A percentile compares a stretch with the other conserved stretches of the same genome.
These are phyloP conservation scores for Penicillium cinerascens DNA, from an alignment of 495 filamentous ascomycete species.

Conservation along the genomic window DNA sequence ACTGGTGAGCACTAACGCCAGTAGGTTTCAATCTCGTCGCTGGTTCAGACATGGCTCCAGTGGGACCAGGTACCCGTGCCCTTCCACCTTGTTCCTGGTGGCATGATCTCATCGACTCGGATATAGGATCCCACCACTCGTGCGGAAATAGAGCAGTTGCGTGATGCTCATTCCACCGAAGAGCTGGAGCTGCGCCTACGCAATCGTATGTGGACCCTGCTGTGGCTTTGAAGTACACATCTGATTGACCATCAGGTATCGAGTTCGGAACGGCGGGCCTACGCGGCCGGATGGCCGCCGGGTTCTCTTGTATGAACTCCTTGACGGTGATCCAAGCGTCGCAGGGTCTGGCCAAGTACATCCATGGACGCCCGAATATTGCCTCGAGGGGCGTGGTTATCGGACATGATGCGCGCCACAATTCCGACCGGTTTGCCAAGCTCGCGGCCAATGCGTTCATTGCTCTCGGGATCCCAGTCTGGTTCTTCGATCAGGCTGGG, in stretches of 20 bases:
- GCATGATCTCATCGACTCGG: constrained; percentile 16
- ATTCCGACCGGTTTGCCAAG: constrained; percentile 61
- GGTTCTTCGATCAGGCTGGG: constrained; percentile 53
- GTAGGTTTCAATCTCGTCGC: constrained; percentile 33
- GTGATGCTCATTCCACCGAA: constrained; percentile 40
- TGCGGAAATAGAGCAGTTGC: constrained; percentile 56
- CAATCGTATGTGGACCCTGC: constrained; percentile 38
- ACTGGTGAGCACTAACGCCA: constrained; percentile 5
- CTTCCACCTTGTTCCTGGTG: constrained; percentile 5
- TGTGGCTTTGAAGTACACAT: background rate
- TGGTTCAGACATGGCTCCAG: constrained; percentile 57
- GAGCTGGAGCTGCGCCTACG: constrained; percentile 57
- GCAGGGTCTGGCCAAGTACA: constrained; percentile 64
- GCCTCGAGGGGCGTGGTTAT: constrained; percentile 55
- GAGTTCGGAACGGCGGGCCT: constrained; percentile 70
- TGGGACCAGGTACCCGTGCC: constrained; percentile 51
- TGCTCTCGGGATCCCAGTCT: constrained; percentile 57
- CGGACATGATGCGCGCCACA: constrained; percentile 65
- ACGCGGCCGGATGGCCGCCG: constrained; percentile 65
- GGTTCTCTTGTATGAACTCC: constrained; percentile 66
- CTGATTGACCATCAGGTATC: constrained; percentile 43
- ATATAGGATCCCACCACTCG: constrained; percentile 53
- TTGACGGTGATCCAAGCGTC: constrained; percentile 71
- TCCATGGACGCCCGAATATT: constrained; percentile 41
- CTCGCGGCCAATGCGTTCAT: constrained; percentile 64